Conservation (phyloP, 106 monocot species). For the Narthecium ossifragum region DNA sequence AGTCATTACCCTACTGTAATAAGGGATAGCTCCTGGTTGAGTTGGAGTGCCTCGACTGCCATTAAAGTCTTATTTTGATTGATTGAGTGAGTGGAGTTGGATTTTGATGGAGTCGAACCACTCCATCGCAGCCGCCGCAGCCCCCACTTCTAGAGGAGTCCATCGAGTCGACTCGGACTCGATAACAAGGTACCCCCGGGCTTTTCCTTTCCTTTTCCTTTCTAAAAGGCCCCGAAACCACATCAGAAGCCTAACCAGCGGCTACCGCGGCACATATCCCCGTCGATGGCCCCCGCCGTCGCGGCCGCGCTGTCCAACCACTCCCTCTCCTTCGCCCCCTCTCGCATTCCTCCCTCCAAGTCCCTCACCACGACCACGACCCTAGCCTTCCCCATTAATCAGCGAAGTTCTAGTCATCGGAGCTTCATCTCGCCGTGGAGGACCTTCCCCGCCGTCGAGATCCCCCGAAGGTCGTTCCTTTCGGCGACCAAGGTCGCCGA, state of each 20-base stretch:
- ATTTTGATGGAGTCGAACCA: too few relatives aligned
- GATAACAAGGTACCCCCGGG: too few relatives aligned
- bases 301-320: constrained; percentile 13
- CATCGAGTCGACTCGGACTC: too few relatives aligned
- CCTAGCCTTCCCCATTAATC: constrained; percentile 10
- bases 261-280: not conserved
- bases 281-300: not conserved
- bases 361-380: not conserved
- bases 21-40: too few relatives aligned
- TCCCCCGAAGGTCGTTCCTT: constrained; percentile 7
- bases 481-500: constrained; percentile 13
- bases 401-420: constrained; percentile 1
- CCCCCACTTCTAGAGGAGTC: not conserved
- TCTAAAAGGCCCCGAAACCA: not conserved
- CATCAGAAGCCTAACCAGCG: not conserved
- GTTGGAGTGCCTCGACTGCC: too few relatives aligned
- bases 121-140: not conserved
- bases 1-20: too few relatives aligned
- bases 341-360: not conserved
- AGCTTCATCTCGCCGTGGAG: not conserved
- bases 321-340: constrained; percentile 21
- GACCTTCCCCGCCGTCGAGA: not conserved
- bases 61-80: too few relatives aligned
- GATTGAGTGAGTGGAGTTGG: too few relatives aligned
- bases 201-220: too few relatives aligned